Conservation (phyloP, 495 filamentous ascomycete species). For the Cercophora sp. region DNA sequence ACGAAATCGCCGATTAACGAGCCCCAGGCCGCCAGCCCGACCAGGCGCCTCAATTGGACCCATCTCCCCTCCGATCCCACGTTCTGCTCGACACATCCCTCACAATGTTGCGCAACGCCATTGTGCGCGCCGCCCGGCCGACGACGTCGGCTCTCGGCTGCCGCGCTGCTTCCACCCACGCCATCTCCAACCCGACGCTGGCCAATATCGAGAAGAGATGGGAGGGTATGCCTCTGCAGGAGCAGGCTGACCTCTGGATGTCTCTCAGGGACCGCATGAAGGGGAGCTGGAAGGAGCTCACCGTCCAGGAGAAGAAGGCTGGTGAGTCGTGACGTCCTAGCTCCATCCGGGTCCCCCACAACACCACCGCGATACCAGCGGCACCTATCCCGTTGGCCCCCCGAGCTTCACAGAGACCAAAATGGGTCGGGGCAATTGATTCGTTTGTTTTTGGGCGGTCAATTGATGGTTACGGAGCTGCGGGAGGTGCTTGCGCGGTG, state of each 20-base stretch:
- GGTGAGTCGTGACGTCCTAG: slow-evolving; percentile 58
- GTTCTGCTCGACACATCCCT: slow-evolving; percentile 17
- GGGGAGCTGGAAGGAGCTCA: slow-evolving; percentile 91
- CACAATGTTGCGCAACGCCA: slow-evolving; percentile 40
- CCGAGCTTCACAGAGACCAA: background rate
- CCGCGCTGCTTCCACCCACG: slow-evolving; percentile 69
- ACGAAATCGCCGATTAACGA: slow-evolving; percentile 23
- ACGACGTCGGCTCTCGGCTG: slow-evolving; percentile 47
- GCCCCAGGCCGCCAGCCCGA: slow-evolving; percentile 28
- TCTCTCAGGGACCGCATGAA: slow-evolving; percentile 95
- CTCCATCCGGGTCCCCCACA: too few species aligned
- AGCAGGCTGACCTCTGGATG: slow-evolving; percentile 99
- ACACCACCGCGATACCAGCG: background rate
- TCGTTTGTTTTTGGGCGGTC: background rate
- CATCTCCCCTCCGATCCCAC: slow-evolving; percentile 37
- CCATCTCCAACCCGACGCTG: slow-evolving; percentile 95
- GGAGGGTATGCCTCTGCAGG: slow-evolving; percentile 93
- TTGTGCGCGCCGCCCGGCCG: slow-evolving; percentile 37
- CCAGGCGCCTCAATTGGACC: slow-evolving; percentile 38
- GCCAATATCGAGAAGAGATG: slow-evolving; percentile 99
- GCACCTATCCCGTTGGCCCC: background rate
- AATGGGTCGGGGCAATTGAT: background rate
- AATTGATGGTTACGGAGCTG: slow-evolving; percentile 4
- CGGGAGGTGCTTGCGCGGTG: slow-evolving; percentile 10
- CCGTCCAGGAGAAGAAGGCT: slow-evolving; percentile 94